These are phyloP conservation scores for Themeda triandra DNA, from an alignment of 176 grass and related monocot genomes.

Conservation along the genomic window DNA sequence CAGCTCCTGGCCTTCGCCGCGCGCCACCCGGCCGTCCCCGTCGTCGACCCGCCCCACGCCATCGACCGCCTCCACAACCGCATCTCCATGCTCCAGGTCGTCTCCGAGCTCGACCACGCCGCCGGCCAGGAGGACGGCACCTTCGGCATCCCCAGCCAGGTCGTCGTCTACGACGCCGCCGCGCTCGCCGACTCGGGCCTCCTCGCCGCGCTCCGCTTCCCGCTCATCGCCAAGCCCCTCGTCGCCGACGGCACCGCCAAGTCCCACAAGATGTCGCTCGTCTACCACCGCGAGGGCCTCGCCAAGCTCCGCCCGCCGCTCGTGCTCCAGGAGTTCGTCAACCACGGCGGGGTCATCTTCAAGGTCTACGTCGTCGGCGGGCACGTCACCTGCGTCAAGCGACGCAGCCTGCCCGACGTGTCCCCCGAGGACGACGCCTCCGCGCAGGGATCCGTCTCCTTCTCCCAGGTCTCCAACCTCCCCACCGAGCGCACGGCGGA, in stretches of 20 bases:
- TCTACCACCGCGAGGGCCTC: conserved; percentile 69
- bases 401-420: conserved; percentile 84
- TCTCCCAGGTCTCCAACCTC: conserved; percentile 90
- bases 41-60: conserved; percentile 66
- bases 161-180: conserved; percentile 74
- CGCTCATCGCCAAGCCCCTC: conserved; percentile 91
- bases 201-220: conserved; percentile 73
- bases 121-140: conserved; percentile 34
- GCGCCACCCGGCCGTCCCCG: conserved; percentile 43
- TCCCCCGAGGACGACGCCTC: conserved; percentile 53
- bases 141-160: conserved; percentile 84
- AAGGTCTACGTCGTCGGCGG: conserved; percentile 91
- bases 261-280: conserved; percentile 90
- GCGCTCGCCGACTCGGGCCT: conserved; percentile 65
- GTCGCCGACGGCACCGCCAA: conserved; percentile 70
- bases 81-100: conserved; percentile 97
- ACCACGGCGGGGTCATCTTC: conserved; percentile 93
- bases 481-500: conserved; percentile 31
- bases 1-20: conserved; percentile 67
- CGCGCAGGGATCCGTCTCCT: conserved; percentile 56
- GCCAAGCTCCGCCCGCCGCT: conserved; percentile 74
- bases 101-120: conserved; percentile 69
- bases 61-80: conserved; percentile 96
- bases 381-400: conserved; percentile 80
- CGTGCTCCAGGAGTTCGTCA: conserved; percentile 95